Conservation (phyloP, 1,139 yeast genomes). For the Taphrina confusa region DNA sequence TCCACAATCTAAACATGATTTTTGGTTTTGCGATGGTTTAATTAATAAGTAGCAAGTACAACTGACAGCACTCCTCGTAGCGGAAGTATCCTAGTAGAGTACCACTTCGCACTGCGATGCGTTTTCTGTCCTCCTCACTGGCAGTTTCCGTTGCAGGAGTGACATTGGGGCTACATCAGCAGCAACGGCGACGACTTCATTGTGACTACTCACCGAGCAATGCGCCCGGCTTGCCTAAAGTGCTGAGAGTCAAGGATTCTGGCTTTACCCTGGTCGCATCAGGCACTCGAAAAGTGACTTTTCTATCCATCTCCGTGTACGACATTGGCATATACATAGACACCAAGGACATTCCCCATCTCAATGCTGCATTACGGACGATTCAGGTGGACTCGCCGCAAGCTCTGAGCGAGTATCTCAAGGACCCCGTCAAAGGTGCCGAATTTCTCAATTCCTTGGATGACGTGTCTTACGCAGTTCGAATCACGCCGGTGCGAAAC, state of each 20-base stretch:
- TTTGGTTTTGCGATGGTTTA: too few relatives aligned
- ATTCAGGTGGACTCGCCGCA: background rate
- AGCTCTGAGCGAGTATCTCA: background rate
- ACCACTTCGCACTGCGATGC: too few relatives aligned
- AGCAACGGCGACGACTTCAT: background rate
- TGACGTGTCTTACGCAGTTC: conserved; percentile 63
- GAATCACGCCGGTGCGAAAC: conserved; percentile 82
- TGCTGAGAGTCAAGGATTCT: background rate
- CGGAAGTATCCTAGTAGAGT: too few relatives aligned
- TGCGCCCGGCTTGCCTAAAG: background rate
- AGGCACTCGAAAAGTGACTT: conserved; percentile 28
- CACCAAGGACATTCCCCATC: background rate
- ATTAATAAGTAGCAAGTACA: too few relatives aligned
- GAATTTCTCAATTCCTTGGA: conserved; percentile 59
- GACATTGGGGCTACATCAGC: background rate
- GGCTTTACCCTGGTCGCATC: conserved; percentile 14
- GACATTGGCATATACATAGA: conserved; percentile 26
- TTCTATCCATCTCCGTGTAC: conserved; percentile 21
- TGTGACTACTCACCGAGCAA: conserved; percentile 26
- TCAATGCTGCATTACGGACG: background rate
- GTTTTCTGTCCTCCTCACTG: too few relatives aligned
- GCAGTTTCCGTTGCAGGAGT: background rate
- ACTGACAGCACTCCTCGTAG: too few relatives aligned
- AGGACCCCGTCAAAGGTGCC: conserved; percentile 54
- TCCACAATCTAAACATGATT: too few relatives aligned